Base-by-base conservation (phyloP, 169 alveolate species). In the Plasmodium cynomolgi region DNA sequence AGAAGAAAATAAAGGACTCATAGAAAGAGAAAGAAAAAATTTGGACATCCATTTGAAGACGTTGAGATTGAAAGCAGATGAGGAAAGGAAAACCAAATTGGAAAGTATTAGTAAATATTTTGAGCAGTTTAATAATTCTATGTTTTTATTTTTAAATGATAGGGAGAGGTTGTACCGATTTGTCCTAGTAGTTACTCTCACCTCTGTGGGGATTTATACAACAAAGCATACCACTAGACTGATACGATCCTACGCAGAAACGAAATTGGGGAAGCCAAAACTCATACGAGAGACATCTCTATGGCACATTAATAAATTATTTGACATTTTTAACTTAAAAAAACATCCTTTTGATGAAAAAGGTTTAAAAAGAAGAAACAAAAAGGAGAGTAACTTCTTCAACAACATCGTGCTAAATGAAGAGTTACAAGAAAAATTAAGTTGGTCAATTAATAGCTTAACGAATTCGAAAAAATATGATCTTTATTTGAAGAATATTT, bases 381-480 rank as follows among this genome's bases (percentile, higher is more conserved):
- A 34, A 31, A 81, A 72, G 54, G 41, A 62, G 17, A 83, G 88
- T 1, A 95, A 92, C 29, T 58, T 97, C 37, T 92, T 98, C 44
- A 98, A 98, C 84, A 97, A 98, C 80, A 98, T 98, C 4, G 98
- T 98, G 1, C 91, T 99, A 26, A 97, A 97, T 77, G 95, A 94
- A 37, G 98, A 97, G 62, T 95, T 99, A 34, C 98, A 98, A 77
- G 97, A 96, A 77, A 94, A 98, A 50, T 95, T 99, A 23, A 90
- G 97, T 71, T 98, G 99, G 98, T 98, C 99, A 33, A 97, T 99
- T n/a, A 98, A 98, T 95, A 98, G 99, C 5, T 97, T 99, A 41
- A 92, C 98, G n/a, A 98, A 97, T 80, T 96, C 99, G 34, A 98
- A 97, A 95, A 96, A 95, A 93, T 98, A 98, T 91, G 97, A 97